Evolutionary conservation across 2,329 filamentous ascomycete species (phyloP).

Genomic region (Hypoxylon sp.): DNA sequence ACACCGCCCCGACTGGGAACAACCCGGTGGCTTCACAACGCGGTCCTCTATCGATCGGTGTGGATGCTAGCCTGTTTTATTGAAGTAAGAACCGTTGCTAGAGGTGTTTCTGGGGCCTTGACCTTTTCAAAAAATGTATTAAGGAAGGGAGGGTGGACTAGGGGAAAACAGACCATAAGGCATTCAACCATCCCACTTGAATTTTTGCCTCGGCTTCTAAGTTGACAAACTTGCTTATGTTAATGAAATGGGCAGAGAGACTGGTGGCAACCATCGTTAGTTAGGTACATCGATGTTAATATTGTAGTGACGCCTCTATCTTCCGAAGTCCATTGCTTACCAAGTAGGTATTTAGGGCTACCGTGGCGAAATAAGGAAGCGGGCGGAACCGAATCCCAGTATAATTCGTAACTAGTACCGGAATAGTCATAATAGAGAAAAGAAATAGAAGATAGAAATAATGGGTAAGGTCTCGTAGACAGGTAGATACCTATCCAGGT

Average conservation of each 20-base stretch:
- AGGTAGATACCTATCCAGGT: too few relatives aligned
- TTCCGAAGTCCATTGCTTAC: background rate
- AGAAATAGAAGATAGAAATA: background rate
- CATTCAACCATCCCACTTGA: slow-evolving; percentile 2
- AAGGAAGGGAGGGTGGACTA: background rate
- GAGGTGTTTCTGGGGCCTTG: background rate
- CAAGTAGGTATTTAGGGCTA: background rate
- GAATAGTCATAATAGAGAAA: background rate
- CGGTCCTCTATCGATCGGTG: slow-evolving; percentile 24
- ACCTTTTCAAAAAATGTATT: slow-evolving; percentile 5
- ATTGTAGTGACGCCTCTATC: background rate
- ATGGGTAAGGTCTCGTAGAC: background rate
- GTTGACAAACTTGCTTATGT: slow-evolving; percentile 16
- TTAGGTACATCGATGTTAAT: background rate
- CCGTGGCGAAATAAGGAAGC: background rate
- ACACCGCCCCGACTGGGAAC: slow-evolving; percentile 34
- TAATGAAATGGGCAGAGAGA: background rate
- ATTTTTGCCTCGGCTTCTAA: slow-evolving; percentile 5
- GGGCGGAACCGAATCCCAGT: background rate
- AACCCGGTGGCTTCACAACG: slow-evolving; percentile 25
- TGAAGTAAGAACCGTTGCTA: slow-evolving; percentile 2
- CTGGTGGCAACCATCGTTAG: slow-evolving; percentile 1
- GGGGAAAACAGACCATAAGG: background rate
- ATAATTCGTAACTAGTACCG: background rate
- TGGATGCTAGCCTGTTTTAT: slow-evolving; percentile 24